phyloP scores from a whole-genome alignment of 106 monocot species.

The Chionographis japonica region DNA sequence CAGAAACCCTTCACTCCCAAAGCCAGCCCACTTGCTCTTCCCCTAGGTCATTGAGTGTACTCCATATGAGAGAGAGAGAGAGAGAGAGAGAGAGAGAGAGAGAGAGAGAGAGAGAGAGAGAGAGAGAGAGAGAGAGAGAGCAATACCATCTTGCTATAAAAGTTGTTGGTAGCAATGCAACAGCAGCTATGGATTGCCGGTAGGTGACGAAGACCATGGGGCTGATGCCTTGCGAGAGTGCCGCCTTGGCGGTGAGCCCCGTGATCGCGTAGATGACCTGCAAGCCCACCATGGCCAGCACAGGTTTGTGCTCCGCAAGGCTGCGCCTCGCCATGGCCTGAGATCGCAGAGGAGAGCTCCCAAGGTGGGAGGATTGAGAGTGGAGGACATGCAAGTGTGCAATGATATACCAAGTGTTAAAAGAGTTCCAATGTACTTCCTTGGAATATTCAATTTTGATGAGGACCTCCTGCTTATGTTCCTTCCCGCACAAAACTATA shows the following conservation, averaged over 20 bases:
- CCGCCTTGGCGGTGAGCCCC: conserved; percentile 23
- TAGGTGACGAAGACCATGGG: conserved; percentile 43
- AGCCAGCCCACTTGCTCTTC: conserved; percentile 1
- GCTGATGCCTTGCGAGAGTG: conserved; percentile 25
- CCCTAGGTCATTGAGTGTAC: too few relatives aligned
- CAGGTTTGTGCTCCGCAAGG: conserved; percentile 24
- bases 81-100: conserved; percentile 9
- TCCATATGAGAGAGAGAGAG: not conserved
- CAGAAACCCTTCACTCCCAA: conserved; percentile 26
- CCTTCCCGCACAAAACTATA: too few relatives aligned
- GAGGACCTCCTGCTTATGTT: too few relatives aligned
- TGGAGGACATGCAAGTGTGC: too few relatives aligned
- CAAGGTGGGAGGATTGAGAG: too few relatives aligned
- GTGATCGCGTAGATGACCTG: conserved; percentile 37
- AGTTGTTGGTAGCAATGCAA: conserved; percentile 22
- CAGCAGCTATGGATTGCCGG: conserved; percentile 29
- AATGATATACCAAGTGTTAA: too few relatives aligned
- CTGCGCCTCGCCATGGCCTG: too few relatives aligned
- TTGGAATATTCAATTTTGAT: too few relatives aligned
- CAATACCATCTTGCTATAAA: conserved; percentile 11
- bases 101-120: conserved; percentile 8
- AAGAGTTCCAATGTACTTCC: too few relatives aligned
- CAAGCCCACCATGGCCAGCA: conserved; percentile 35
- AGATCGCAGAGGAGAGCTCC: too few relatives aligned
- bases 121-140: not conserved